Conservation (phyloP, 495 filamentous ascomycete species). For the Xylaria longipes region DNA sequence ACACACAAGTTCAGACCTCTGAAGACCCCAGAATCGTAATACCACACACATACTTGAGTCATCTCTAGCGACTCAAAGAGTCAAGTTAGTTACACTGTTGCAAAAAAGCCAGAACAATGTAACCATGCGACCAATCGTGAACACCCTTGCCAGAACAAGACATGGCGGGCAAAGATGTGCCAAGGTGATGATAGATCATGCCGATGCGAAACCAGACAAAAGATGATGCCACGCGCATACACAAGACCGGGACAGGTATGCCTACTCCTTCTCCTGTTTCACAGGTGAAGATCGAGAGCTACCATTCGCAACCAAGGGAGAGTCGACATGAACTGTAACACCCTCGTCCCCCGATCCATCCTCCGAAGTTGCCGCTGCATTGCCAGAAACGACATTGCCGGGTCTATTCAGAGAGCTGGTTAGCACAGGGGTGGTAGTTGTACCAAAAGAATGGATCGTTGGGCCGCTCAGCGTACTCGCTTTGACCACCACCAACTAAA, state of each 20-base stretch:
- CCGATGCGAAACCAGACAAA: conserved; percentile 28
- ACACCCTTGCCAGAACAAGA: conserved; percentile 29
- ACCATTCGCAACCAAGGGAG: conserved; percentile 54
- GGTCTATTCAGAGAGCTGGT: conserved; percentile 25
- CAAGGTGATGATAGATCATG: conserved; percentile 30
- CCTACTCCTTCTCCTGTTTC: conserved; percentile 51
- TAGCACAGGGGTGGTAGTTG: background rate
- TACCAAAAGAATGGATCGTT: conserved; percentile 3
- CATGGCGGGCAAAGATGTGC: conserved; percentile 30
- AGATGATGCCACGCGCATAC: conserved; percentile 30
- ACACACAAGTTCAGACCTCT: conserved; percentile 33
- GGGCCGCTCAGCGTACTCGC: conserved; percentile 24
- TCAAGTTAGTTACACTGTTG: conserved; percentile 30
- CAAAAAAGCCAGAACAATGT: conserved; percentile 33
- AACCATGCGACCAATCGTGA: conserved; percentile 28
- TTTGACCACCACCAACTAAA: conserved; percentile 17
- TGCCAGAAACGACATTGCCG: conserved; percentile 25
- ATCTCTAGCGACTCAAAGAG: conserved; percentile 32
- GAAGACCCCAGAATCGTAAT: conserved; percentile 31
- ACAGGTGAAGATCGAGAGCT: conserved; percentile 58
- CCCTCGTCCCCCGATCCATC: conserved; percentile 53
- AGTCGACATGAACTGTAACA: conserved; percentile 57
- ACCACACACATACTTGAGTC: conserved; percentile 36
- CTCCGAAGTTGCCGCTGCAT: conserved; percentile 45
- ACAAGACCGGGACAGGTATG: conserved; percentile 20